Base-by-base conservation (phyloP, 1,284 basidiomycete species). In the Athelia sp. region DNA sequence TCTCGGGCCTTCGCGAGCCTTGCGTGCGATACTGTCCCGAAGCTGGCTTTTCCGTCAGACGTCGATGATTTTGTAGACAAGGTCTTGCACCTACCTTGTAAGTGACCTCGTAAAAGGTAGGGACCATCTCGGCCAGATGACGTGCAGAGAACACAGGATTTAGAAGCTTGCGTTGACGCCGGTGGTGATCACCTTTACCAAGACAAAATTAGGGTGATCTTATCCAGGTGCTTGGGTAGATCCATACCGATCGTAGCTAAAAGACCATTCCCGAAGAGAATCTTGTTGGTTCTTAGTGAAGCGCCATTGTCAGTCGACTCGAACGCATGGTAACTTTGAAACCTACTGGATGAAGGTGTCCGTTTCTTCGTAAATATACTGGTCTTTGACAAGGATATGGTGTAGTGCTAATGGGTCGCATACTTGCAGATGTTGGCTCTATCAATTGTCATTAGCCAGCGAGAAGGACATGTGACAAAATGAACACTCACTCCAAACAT, bases 141-240 rank as follows among this genome's bases (percentile, higher is more conserved):
- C 65, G 62, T 4, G 64, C 64, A 3, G 73, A 73, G 54, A 79
- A 79, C 1, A 71, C 71, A 1, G 74, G 75, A 49, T 72, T 75
- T 19, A 79, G 58, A 55, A 78, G 65, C 53, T 73, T 75, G 18
- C 74, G 64, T 51, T 77, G 74, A 45, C 65, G 68, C 42, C 62
- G 62, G 52, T 75, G 71, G 24, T 70, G 65, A 22, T 71, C 62
- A 1, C 73, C 73, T 76, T 19, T 4, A 10, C 15, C 13, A 22
- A 6, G 19, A n/a, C n/a, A n/a, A n/a, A n/a, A n/a, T n/a, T n/a
- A n/a, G 32, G 32, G 32, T 2, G n/a, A 17, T 14, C 32, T 22
- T n/a, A 14, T 44, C 11, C 11, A 34, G 32, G 11, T 34, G 32
- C 32, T 11, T 34, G 32, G 11, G n/a, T 34, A 11, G n/a, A 34